Evolutionary conservation across 345 rosid species (phyloP), one percentile per base, ranked within the genome.

Genomic region (Firmiana major): DNA sequence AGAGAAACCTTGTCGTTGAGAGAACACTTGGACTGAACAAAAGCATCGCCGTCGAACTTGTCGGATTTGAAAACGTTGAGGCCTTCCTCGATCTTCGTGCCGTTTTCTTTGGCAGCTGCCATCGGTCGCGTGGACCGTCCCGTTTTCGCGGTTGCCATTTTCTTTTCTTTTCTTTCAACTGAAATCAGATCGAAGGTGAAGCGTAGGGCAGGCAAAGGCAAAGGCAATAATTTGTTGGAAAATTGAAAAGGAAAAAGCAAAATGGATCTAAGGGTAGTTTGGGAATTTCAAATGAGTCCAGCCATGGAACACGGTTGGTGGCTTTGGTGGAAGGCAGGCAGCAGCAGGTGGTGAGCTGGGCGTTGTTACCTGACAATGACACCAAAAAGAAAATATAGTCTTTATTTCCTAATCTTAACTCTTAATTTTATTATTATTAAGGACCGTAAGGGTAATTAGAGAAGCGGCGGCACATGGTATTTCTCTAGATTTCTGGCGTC

Each of bases 1-100:
- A 2, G 7, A 16, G 11, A 54, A 51, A 96, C 99, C 97, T 94
- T 97, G 75, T 97, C 99, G 88, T 88, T 91, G 84, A 97, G 94
- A 54, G 98, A 86, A 82, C 98, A 94, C 85, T 92, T 97, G 78
- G 99, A 87, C 88, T 92, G 97, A 65, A 97, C 92, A 84, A 85
- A 97, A 75, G 90, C 86, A 46, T 94, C 97, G 81, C 98, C 96
- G 79, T 97, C 94, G 87, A 94, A 97, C 83, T 81, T 89, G 51
- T 94, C 98, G 68, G 99, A 89, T 93, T 89, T 94, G 92, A 97
- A 97, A 9, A 87, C 84, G 74, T 74, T 83, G 70, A 97, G 86
- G 28, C 96, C 97, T 88, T 94, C 99, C 78, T 97, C 98, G 57
- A 89, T 83, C 81, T 85, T 89, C 12, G 79, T 80, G 58, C 94